Conservation (phyloP, 2,329 filamentous ascomycete species). For the Furcasterigmium sp. region DNA sequence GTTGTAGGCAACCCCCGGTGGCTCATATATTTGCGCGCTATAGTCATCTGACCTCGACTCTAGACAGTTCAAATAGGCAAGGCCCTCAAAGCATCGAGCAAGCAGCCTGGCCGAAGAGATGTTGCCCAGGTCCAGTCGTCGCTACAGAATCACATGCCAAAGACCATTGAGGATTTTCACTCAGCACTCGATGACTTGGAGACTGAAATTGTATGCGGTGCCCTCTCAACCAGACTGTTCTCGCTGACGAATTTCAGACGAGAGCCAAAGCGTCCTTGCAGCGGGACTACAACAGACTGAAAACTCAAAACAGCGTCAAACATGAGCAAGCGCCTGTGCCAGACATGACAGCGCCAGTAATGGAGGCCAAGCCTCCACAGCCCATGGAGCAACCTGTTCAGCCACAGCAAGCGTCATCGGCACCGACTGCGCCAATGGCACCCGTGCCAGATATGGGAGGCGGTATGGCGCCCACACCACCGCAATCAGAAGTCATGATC, state of each 20-base stretch:
- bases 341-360: background rate
- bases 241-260: constrained; percentile 23
- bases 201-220: constrained; percentile 43
- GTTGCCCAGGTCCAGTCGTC: constrained; percentile 22
- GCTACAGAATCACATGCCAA: constrained; percentile 36
- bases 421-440: constrained; percentile 36
- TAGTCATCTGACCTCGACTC: constrained; percentile 7
- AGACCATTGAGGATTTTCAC: constrained; percentile 45
- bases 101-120: constrained; percentile 34
- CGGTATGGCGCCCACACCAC: constrained; percentile 24
- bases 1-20: constrained; percentile 50
- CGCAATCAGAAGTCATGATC: constrained; percentile 11
- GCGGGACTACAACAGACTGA: constrained; percentile 44
- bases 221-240: background rate
- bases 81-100: constrained; percentile 43
- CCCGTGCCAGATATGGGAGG: constrained; percentile 54
- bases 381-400: constrained; percentile 1
- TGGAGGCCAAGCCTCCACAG: no score
- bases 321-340: constrained; percentile 7
- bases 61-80: constrained; percentile 57
- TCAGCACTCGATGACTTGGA: constrained; percentile 51
- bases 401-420: constrained; percentile 10
- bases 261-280: constrained; percentile 50
- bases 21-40: no score
- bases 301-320: constrained; percentile 14